phyloP scores from a whole-genome alignment of 345 rosid genomes.

The Eucalyptus erythrocorys region DNA sequence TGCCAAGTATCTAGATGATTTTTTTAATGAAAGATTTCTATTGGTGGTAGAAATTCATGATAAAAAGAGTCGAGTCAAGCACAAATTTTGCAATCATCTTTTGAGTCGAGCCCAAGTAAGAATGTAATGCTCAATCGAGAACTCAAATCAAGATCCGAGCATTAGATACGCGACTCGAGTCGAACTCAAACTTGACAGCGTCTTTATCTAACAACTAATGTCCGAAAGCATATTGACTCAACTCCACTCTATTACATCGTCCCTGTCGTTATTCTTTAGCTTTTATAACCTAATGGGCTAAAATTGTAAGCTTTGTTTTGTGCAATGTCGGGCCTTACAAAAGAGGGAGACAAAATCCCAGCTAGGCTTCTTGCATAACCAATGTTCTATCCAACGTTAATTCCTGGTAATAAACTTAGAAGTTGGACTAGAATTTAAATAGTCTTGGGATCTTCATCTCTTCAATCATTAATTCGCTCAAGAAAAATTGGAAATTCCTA shows the following conservation, averaged over 20 bases:
- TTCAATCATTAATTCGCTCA: not conserved
- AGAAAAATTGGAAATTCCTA: not conserved
- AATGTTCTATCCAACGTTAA: not conserved
- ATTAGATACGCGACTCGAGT: not conserved
- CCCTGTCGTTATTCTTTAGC: not conserved
- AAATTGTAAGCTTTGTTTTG: not conserved
- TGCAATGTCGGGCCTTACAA: not conserved
- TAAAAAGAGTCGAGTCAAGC: not conserved
- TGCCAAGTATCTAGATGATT: not conserved
- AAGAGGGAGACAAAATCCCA: not conserved
- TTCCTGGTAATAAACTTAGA: not conserved
- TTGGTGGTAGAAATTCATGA: not conserved
- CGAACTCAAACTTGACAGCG: not conserved
- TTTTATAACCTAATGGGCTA: not conserved
- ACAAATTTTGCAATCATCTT: not conserved
- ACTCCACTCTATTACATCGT: not conserved
- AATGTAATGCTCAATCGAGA: not conserved
- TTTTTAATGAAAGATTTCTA: rapidly evolving
- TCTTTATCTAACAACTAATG: not conserved
- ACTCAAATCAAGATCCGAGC: not conserved
- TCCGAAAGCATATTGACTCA: not conserved
- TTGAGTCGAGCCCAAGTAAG: not conserved
- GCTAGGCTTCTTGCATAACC: not conserved
- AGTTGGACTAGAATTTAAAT: not conserved
- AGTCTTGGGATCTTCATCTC: not conserved